Percentiles rank a stretch among this genome's conserved stretches.
phyloP scores from a whole-genome alignment of 257 asterid genomes.

The Solanum dulcamara region DNA sequence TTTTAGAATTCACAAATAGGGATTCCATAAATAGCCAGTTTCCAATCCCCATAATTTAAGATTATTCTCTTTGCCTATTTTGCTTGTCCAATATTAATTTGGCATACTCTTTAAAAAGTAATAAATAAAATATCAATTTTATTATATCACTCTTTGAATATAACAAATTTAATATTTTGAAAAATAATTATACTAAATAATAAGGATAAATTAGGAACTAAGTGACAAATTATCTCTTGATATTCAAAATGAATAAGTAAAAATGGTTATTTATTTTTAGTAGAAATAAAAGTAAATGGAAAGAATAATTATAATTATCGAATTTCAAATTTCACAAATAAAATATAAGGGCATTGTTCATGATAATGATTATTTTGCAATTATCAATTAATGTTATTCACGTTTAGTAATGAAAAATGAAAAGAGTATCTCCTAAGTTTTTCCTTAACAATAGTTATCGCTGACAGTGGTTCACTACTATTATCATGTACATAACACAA shows the following conservation, averaged over 20 bases:
- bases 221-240: not conserved
- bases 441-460: not conserved
- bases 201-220: too few species aligned
- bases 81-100: not conserved
- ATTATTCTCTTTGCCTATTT: not conserved
- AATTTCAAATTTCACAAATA: too few species aligned
- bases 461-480: accelerated
- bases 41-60: not conserved
- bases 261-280: too few species aligned
- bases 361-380: too few species aligned
- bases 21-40: not conserved
- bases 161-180: too few species aligned
- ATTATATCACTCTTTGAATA: not conserved
- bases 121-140: too few species aligned
- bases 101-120: not conserved
- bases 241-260: too few species aligned
- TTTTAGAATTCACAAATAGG: not conserved
- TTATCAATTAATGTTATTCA: not conserved
- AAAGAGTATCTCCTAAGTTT: not conserved
- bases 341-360: not conserved
- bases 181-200: too few species aligned
- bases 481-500: not conserved
- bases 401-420: not conserved
- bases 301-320: too few species aligned
- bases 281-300: too few species aligned